Evolutionary conservation across 139 green algal species (phyloP).

Genomic region (Chlorella sorokiniana): DNA sequence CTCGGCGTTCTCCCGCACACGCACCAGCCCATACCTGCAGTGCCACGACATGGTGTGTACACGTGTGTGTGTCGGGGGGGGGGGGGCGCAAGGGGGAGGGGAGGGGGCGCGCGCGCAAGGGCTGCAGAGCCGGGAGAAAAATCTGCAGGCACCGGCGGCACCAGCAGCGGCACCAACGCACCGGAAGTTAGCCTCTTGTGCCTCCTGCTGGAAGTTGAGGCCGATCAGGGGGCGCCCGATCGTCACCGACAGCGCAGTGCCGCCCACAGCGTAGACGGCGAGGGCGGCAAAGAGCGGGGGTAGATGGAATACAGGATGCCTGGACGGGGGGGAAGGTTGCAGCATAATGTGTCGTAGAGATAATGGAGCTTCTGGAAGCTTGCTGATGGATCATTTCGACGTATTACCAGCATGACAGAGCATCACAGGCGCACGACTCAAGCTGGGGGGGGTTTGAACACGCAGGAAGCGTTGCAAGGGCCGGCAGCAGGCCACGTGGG

Average conservation of each 20-base stretch:
- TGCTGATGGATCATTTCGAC: no score
- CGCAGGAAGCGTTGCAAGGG: neutral
- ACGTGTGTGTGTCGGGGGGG: neutral
- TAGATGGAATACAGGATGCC: constrained; percentile 98
- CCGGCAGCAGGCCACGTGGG: neutral
- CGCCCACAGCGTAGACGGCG: constrained; percentile 89
- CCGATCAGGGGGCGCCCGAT: constrained; percentile 82
- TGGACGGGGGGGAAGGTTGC: neutral
- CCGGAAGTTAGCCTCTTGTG: constrained; percentile 86
- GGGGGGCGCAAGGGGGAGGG: neutral
- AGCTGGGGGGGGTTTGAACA: no score
- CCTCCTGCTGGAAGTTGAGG: constrained; percentile 98
- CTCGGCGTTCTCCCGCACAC: constrained; percentile 95
- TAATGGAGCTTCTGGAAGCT: neutral
- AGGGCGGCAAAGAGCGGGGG: constrained; percentile 95
- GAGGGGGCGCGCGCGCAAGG: neutral
- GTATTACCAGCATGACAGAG: no score
- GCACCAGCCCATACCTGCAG: constrained; percentile 81
- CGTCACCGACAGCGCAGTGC: constrained; percentile 78
- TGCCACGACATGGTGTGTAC: neutral
- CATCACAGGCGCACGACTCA: no score
- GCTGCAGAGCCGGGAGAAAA: neutral
- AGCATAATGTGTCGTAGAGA: neutral
- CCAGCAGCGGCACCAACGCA: constrained; percentile 9
- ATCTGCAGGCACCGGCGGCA: neutral